Conservation (phyloP, 2,329 filamentous ascomycete genomes). For the Passalora sequoiae region DNA sequence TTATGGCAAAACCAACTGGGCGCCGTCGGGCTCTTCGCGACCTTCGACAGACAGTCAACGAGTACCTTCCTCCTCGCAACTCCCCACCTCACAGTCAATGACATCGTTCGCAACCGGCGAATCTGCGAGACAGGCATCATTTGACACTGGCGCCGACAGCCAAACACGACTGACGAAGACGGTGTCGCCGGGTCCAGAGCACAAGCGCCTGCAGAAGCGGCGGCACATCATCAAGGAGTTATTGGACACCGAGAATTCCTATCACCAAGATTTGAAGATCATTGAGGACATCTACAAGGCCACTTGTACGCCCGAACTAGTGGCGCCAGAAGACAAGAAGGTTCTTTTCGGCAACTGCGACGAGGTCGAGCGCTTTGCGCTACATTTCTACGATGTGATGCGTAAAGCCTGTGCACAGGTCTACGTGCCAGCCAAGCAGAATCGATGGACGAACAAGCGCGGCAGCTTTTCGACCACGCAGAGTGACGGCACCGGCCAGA, state of each 20-base stretch:
- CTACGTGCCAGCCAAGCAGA: conserved; percentile 61
- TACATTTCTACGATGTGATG: conserved; percentile 69
- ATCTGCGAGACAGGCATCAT: conserved; percentile 26
- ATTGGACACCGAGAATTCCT: conserved; percentile 85
- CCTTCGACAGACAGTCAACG: conserved; percentile 32
- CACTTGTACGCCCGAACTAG: conserved; percentile 64
- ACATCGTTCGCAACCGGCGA: conserved; percentile 28
- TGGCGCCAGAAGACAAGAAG: conserved; percentile 79
- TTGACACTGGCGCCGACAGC: conserved; percentile 24
- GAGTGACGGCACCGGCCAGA: conserved; percentile 34
- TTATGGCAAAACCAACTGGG: conserved; percentile 25
- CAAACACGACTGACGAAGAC: conserved; percentile 20
- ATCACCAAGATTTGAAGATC: conserved; percentile 93
- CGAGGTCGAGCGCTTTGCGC: conserved; percentile 82
- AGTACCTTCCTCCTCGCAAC: conserved; percentile 17
- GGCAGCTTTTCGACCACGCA: conserved; percentile 44
- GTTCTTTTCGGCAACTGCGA: conserved; percentile 89
- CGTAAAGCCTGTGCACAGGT: conserved; percentile 75
- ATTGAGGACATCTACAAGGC: conserved; percentile 97
- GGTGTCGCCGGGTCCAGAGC: conserved; percentile 39
- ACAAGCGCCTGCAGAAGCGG: conserved; percentile 71
- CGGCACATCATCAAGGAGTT: conserved; percentile 85
- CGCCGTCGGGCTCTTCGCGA: conserved; percentile 28
- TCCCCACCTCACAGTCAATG: conserved; percentile 32
- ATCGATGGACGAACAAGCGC: conserved; percentile 51